Base-by-base conservation (phyloP, 768 basidiomycete species). In the Chalciporus sphaerocephalus region DNA sequence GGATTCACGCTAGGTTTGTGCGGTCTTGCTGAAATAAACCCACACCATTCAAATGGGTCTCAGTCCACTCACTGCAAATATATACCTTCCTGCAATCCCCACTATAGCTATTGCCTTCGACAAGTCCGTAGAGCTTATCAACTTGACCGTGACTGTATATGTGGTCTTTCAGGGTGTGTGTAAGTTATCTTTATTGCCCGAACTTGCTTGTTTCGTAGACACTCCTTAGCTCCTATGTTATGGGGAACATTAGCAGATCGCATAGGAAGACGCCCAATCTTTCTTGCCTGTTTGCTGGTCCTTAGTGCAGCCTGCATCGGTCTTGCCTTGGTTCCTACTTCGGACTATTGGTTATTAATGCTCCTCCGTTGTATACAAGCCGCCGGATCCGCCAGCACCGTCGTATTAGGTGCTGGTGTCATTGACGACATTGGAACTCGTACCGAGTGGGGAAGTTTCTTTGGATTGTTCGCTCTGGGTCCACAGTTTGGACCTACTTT, bases 21-120 rank as follows among this genome's bases (percentile, higher is more conserved):
- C 20, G 12, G 32, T 23, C 15, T 12, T 40, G 12, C 17, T 27
- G 15, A 21, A 33, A 21, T 16, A 15, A 12, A 36, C 43, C 21
- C n/a, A 27, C 16, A 33, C 47, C 27, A 42, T 24, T 7, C 13
- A 11, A 11, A 38, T 33, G 4, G 33, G 28, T 18, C 24, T 18
- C 38, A 85, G 83, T 55, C 85, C 85, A 0, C 66, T 89, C 10
- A 85, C 87, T 2, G 74, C 85, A 3, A 88, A 81, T 46, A 84
- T 90, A 46, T 91, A 89, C 59, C 79, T 88, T 38, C 87, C 88
- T 6, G 87, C 82, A 11, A 83, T 93, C 32, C 90, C 89, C 1
- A 71, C 76, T 0, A 66, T 92, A 18, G 73, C 82, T 1, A 50
- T 49, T 2, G 75, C 68, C 5, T 81, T 93, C 57, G 59, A 81